These are phyloP conservation scores for Acacia pycnantha DNA, from an alignment of 331 rosid genomes.

Conservation along the genomic window DNA sequence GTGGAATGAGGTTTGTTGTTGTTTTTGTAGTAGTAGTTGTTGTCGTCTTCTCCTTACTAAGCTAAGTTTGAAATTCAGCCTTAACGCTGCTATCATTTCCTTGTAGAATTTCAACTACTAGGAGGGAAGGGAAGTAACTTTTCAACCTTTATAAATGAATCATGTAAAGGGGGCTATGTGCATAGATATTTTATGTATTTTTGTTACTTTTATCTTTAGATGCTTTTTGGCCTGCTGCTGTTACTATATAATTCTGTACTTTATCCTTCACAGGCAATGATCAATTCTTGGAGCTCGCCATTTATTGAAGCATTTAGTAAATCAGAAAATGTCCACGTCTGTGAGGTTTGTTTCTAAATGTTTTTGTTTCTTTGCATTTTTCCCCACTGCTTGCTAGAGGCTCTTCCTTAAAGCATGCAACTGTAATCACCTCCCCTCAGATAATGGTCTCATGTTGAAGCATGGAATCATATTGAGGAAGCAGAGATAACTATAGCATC, in stretches of 20 bases:
- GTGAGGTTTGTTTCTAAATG: constrained; percentile 52
- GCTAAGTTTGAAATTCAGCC: constrained; percentile 17
- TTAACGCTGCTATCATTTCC: background rate
- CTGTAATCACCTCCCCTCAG: background rate
- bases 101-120: constrained; percentile 1
- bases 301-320: constrained; percentile 53
- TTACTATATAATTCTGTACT: constrained; percentile 17
- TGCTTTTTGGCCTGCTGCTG: constrained; percentile 22
- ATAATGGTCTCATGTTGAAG: background rate
- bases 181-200: constrained; percentile 9
- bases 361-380: constrained; percentile 32
- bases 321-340: constrained; percentile 55
- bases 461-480: background rate
- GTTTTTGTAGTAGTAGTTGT: too few relatives aligned
- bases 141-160: background rate
- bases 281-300: constrained; percentile 76
- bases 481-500: background rate
- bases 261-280: constrained; percentile 61
- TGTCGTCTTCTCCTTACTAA: background rate
- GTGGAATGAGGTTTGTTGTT: background rate
- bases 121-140: background rate
- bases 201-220: background rate
- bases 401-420: background rate
- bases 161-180: background rate
- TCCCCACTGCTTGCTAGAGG: background rate